These are phyloP conservation scores for Phytophthora litchii DNA, from an alignment of 352 stramenopile genomes.

Conservation along the genomic window DNA sequence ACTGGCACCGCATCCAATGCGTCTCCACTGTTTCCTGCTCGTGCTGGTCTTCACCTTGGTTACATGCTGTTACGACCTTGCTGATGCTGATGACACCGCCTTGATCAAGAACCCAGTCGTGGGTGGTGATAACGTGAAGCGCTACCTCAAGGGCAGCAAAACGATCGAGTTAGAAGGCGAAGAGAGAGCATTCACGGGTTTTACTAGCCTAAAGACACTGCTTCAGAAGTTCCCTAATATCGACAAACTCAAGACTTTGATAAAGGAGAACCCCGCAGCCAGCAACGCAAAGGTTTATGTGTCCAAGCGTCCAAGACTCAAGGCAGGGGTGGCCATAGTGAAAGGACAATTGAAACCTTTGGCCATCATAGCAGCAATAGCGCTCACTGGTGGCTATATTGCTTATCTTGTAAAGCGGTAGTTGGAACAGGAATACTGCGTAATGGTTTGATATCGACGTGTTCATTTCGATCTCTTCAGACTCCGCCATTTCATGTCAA, in stretches of 20 bases:
- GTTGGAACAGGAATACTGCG: background rate
- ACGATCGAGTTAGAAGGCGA: slow-evolving; percentile 1
- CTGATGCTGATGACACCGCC: slow-evolving; percentile 1
- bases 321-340: slow-evolving; percentile 2
- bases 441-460: too few relatives aligned
- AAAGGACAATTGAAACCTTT: slow-evolving; percentile 19
- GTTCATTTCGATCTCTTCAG: too few relatives aligned
- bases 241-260: slow-evolving; percentile 7
- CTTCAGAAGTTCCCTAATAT: slow-evolving; percentile 7
- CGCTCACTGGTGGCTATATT: slow-evolving; percentile 19
- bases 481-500: too few relatives aligned
- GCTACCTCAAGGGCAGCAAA: slow-evolving; percentile 10
- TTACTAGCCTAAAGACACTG: slow-evolving; percentile 7
- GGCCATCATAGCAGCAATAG: slow-evolving; percentile 19
- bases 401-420: slow-evolving; percentile 23
- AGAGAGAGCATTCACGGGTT: slow-evolving; percentile 12
- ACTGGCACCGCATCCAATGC: slow-evolving; percentile 20
- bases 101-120: background rate
- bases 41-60: slow-evolving; percentile 12
- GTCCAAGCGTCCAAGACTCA: background rate
- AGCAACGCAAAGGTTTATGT: slow-evolving; percentile 7
- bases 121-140: background rate
- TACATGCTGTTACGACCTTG: slow-evolving; percentile 4
- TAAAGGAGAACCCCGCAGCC: slow-evolving; percentile 1
- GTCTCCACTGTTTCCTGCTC: slow-evolving; percentile 14